phyloP scores from a whole-genome alignment of 768 basidiomycete genomes.

The Pluteus cervinus region DNA sequence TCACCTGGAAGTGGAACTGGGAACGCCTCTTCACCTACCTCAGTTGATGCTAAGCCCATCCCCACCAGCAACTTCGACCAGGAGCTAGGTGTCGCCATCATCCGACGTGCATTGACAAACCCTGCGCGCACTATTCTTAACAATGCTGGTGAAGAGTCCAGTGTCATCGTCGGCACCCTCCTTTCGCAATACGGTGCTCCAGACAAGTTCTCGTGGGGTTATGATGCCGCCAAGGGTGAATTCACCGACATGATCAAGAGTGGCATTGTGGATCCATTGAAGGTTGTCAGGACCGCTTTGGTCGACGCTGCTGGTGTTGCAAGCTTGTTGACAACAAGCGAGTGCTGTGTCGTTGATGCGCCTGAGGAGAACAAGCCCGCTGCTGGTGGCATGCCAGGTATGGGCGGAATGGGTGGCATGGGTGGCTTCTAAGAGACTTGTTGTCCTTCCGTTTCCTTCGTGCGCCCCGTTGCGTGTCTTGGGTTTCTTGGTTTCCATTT shows the following conservation, averaged over 20 bases:
- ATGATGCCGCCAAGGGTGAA: constrained; percentile 88
- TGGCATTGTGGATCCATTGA: constrained; percentile 93
- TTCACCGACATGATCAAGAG: constrained; percentile 92
- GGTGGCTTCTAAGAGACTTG: constrained; percentile 26
- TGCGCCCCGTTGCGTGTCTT: too few relatives aligned
- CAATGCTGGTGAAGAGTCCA: constrained; percentile 93
- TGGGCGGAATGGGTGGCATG: constrained; percentile 40
- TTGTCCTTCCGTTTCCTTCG: too few relatives aligned
- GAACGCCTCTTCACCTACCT: constrained; percentile 42
- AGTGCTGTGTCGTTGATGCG: constrained; percentile 88
- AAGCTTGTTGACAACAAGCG: constrained; percentile 86
- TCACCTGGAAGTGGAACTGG: constrained; percentile 39
- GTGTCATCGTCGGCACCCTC: constrained; percentile 88
- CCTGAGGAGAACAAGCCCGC: constrained; percentile 68
- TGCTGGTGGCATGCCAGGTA: constrained; percentile 33
- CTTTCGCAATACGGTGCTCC: constrained; percentile 57
- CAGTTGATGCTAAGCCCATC: constrained; percentile 60
- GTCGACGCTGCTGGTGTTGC: constrained; percentile 95
- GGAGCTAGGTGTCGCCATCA: constrained; percentile 90
- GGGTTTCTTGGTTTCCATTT: too few relatives aligned
- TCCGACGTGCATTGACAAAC: constrained; percentile 76
- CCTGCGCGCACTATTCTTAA: constrained; percentile 85
- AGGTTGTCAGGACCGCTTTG: constrained; percentile 91
- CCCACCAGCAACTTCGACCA: constrained; percentile 93
- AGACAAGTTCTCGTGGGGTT: constrained; percentile 84